Base-by-base conservation (phyloP, 306 rosid genomes). In the Astragalus glycyphyllos region DNA sequence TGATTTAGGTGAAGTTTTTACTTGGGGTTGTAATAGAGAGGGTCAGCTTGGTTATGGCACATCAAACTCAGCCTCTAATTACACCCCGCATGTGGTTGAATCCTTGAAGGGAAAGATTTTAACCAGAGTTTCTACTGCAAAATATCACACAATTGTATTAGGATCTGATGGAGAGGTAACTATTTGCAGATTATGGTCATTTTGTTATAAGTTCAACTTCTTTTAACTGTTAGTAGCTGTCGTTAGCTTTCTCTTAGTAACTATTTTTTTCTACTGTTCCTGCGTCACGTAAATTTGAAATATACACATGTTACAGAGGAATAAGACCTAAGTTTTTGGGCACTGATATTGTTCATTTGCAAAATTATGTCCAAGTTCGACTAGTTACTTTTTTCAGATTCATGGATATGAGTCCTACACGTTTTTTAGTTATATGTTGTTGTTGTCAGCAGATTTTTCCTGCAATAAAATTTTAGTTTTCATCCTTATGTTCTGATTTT, bases 11-110 rank as follows among this genome's bases (percentile, higher is more conserved):
- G 99, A 94, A 77, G 84, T 94, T 65, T 94, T 81, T 78, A 90
- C 99, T 12, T 90, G 99, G 99, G 99, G 99, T 56, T 86, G 92
- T 83, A 94, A 94, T 54, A 84, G 85, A 71, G 99, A 88, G 82
- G 99, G 99, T 40, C 99, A 94, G 80, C 95, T 94, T 56, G 99
- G 99, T 68, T 94, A 94, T 82, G 99, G 99, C 26, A 91, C 97
- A 61, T 94, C 99, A 40, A 94, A 94, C 79, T 94, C 99, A 37
- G 97, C 99, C 13, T 94, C 98, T 65, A 94, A 94, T 72, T 90
- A 87, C 84, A 87, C 88, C 37, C 96, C 99, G 7, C 89, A 78
- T 73, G 89, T 87, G 73, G 97, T 94, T 72, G 99, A 94, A 74
- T 94, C 84, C 85, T 82, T 90, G 87, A 94, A 91, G 77, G 97